Conservation (phyloP, 805 yeast genomes). For the Jamesozyma jinghongensis region DNA sequence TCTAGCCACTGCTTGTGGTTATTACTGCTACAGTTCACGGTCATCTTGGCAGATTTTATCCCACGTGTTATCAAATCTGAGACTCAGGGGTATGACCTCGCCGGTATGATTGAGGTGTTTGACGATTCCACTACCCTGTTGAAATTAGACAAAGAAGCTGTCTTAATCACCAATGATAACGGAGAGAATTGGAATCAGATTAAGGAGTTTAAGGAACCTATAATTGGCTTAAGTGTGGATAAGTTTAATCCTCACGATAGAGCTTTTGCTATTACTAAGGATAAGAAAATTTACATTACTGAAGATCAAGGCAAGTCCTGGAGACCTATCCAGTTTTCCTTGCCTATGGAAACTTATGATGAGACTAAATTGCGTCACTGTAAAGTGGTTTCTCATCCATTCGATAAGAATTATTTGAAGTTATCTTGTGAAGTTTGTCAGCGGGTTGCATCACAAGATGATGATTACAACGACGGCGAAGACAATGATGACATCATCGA, state of each 20-base stretch:
- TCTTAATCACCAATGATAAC: slow-evolving; percentile 39
- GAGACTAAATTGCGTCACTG: neutral
- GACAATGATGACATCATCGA: neutral
- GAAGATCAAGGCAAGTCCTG: slow-evolving; percentile 25
- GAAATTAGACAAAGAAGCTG: slow-evolving; percentile 16
- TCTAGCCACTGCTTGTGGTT: neutral
- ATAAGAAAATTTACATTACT: slow-evolving; percentile 14
- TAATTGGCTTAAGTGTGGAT: slow-evolving; percentile 10
- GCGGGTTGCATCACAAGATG: neutral
- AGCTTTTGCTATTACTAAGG: slow-evolving; percentile 11
- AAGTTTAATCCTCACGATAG: slow-evolving; percentile 11
- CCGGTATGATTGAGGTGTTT: slow-evolving; percentile 23
- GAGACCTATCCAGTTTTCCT: slow-evolving; percentile 4
- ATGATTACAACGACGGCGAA: neutral
- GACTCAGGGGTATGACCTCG: neutral
- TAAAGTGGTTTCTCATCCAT: slow-evolving; percentile 14
- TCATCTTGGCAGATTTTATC: slow-evolving; percentile 8
- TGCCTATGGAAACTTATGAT: neutral
- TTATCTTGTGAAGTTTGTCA: slow-evolving; percentile 10
- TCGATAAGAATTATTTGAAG: slow-evolving; percentile 8
- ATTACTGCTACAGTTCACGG: neutral
- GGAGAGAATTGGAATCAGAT: slow-evolving; percentile 40
- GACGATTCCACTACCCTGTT: slow-evolving; percentile 47
- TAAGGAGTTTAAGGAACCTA: slow-evolving; percentile 4
- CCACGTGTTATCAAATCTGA: slow-evolving; percentile 14